phyloP scores from a whole-genome alignment of 306 rosid species.

The Glycyrrhiza uralensis region DNA sequence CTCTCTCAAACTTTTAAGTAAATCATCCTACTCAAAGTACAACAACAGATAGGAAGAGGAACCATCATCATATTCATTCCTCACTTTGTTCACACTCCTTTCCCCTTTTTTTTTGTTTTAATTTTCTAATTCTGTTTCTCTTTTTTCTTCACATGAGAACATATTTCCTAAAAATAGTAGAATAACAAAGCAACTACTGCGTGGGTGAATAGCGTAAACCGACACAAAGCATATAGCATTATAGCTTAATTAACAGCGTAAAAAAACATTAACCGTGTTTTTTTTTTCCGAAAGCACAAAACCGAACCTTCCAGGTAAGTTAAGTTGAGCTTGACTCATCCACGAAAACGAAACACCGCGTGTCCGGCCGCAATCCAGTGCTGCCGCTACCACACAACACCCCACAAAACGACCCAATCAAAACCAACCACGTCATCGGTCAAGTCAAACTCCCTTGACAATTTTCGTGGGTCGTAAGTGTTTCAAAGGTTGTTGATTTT shows the following conservation, averaged over 20 bases:
- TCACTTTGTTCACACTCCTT: background rate
- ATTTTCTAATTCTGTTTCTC: background rate
- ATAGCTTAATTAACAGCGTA: no score
- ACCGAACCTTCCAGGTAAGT: background rate
- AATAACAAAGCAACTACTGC: background rate
- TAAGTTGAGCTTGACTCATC: background rate
- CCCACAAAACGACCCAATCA: background rate
- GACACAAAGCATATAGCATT: background rate
- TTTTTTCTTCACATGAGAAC: background rate
- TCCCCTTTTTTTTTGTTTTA: background rate
- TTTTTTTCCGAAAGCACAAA: background rate
- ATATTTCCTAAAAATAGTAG: background rate
- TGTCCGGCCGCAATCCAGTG: background rate
- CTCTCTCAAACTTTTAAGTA: background rate
- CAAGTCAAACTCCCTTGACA: background rate
- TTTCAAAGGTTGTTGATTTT: background rate
- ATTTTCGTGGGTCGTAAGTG: background rate
- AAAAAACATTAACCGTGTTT: background rate
- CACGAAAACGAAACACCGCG: slow-evolving; percentile 18
- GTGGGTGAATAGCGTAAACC: background rate
- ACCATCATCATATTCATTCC: background rate
- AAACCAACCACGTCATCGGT: background rate
- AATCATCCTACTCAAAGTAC: background rate
- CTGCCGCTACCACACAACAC: background rate
- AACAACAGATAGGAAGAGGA: background rate